A percentile compares a stretch with the other conserved stretches of the same genome.
Evolutionary conservation across 768 basidiomycete genomes (phyloP).

Genomic region (Termitomyces sp.): DNA sequence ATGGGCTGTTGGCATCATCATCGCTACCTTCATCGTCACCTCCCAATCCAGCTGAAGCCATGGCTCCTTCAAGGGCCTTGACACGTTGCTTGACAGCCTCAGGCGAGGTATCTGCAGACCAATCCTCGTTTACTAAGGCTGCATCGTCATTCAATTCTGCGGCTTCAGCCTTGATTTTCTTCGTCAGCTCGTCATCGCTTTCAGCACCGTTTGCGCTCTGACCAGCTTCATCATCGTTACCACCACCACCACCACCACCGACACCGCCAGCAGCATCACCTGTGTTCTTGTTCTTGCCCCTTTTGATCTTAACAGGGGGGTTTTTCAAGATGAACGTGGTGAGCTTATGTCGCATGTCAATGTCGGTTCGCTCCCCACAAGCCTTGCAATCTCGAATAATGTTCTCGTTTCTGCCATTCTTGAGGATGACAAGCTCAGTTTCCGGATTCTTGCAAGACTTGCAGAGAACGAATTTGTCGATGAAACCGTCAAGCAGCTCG

Average conservation of each 20-base stretch:
- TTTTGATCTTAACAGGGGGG: slow-evolving; percentile 86
- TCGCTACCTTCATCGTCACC: slow-evolving; percentile 87
- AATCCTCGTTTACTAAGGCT: slow-evolving; percentile 64
- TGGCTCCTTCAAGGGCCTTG: slow-evolving; percentile 56
- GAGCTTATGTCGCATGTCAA: slow-evolving; percentile 97
- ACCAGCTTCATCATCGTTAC: slow-evolving; percentile 34
- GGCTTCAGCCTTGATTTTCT: slow-evolving; percentile 89
- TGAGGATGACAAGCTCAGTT: slow-evolving; percentile 91
- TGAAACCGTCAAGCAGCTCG: slow-evolving; percentile 94
- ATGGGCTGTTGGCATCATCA: slow-evolving; percentile 83
- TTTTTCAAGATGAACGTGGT: slow-evolving; percentile 97
- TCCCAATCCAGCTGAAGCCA: slow-evolving; percentile 48
- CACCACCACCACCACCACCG: slow-evolving; percentile 24
- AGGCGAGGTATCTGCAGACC: slow-evolving; percentile 89
- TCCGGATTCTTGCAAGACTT: slow-evolving; percentile 98
- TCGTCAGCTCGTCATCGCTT: slow-evolving; percentile 84
- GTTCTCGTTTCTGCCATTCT: slow-evolving; percentile 71
- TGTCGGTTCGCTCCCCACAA: slow-evolving; percentile 85
- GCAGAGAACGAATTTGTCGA: slow-evolving; percentile 98
- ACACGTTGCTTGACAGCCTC: slow-evolving; percentile 85
- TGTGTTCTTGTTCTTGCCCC: slow-evolving; percentile 54
- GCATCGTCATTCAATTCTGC: slow-evolving; percentile 66
- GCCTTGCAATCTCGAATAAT: slow-evolving; percentile 98
- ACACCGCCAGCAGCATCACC: slow-evolving; percentile 22
- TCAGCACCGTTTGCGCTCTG: slow-evolving; percentile 55